Evolutionary conservation across 2,329 filamentous ascomycete genomes (phyloP).

Genomic region (Cladosporium velox): DNA sequence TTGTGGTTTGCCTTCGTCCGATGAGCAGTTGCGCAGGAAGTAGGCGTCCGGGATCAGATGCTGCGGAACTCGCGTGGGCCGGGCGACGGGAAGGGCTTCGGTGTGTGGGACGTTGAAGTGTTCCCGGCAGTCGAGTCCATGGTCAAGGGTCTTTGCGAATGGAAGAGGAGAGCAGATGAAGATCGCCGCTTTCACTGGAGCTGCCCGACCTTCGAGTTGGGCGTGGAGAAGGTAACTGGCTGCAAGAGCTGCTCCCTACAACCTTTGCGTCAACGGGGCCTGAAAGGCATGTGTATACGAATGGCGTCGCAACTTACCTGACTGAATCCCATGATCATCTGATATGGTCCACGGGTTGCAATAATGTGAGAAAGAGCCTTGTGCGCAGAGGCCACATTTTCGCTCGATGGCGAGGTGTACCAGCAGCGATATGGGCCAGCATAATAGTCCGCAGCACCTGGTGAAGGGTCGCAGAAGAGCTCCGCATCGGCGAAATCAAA

Average conservation of each 20-base stretch:
- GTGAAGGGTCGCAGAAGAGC: background rate
- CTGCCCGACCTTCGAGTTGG: background rate
- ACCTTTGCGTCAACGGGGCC: background rate
- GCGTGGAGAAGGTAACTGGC: background rate
- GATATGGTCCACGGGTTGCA: background rate
- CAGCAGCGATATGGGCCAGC: background rate
- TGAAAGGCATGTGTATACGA: background rate
- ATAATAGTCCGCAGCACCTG: background rate
- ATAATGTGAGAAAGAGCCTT: background rate
- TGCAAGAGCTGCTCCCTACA: background rate
- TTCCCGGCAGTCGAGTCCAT: background rate
- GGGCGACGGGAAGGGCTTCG: background rate
- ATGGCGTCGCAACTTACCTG: background rate
- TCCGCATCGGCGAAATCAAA: background rate
- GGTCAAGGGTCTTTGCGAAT: background rate
- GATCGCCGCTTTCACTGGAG: background rate
- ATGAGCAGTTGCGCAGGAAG: background rate
- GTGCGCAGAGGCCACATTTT: background rate
- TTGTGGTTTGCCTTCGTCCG: background rate
- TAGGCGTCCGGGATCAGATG: background rate
- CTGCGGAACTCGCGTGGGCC: background rate
- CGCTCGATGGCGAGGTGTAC: background rate
- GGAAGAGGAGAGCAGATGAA: background rate
- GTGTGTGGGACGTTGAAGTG: background rate
- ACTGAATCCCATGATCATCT: background rate